phyloP scores from a whole-genome alignment of 768 basidiomycete species.

The Amanita thiersii region DNA sequence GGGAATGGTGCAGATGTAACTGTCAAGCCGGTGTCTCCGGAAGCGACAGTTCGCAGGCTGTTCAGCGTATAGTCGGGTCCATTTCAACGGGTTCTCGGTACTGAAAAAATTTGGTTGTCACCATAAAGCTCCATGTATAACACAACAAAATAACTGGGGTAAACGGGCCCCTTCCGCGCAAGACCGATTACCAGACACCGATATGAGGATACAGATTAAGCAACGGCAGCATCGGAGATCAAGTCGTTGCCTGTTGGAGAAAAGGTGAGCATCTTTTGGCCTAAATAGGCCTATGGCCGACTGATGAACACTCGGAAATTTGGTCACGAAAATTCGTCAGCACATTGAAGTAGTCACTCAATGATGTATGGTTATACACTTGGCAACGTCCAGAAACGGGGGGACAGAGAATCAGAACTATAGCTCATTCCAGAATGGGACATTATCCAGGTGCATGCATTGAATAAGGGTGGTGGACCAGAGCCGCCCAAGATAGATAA shows the following conservation, averaged over 20 bases:
- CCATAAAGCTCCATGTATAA: slow-evolving; percentile 2
- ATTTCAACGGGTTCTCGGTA: slow-evolving; percentile 2
- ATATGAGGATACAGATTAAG: not conserved
- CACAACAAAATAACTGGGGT: slow-evolving; percentile 1
- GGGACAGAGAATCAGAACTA: not conserved
- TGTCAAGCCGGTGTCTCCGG: slow-evolving; percentile 3
- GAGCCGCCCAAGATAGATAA: not conserved
- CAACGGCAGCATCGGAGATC: not conserved
- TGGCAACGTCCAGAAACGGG: not conserved
- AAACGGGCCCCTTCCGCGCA: not conserved
- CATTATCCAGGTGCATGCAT: not conserved
- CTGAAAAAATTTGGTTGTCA: slow-evolving; percentile 1
- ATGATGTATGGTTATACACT: not conserved
- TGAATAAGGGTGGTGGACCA: not conserved
- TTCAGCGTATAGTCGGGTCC: slow-evolving; percentile 2
- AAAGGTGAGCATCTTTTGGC: not conserved
- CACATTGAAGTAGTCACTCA: not conserved
- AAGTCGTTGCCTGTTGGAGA: not conserved
- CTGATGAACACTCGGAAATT: not conserved
- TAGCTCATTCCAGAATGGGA: not conserved
- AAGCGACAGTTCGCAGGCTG: not conserved
- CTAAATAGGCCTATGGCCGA: not conserved
- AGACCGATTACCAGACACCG: not conserved
- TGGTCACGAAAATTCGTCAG: not conserved
- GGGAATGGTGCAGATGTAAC: not conserved